Evolutionary conservation across 2,329 filamentous ascomycete species (phyloP), one percentile per base, ranked within the genome.

Genomic region (Scedosporium dehoogii): DNA sequence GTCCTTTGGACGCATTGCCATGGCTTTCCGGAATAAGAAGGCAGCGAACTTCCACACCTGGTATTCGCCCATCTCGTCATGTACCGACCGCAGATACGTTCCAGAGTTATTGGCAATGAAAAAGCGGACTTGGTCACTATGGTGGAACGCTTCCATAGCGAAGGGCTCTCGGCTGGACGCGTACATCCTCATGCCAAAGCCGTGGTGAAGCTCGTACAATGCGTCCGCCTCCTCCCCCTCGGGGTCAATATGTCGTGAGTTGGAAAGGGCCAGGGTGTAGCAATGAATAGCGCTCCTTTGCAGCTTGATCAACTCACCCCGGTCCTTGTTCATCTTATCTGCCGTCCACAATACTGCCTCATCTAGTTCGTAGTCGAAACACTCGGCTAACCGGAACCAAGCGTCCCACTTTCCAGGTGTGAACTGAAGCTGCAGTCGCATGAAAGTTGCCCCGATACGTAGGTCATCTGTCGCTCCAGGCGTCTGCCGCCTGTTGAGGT

Each of bases 261-360:
- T 79, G 0, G 83, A 85, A 14, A 86, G 69, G 0, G 83, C 83
- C 46, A 86, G 75, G 0, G 81, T 84, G 68, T 90, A 91, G 71
- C 90, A 93, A 72, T 96, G 91, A 56, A 96, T 92, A 1, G 91
- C 87, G 68, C 85, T 85, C 38, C 91, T 85, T 72, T 96, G 91
- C 64, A 89, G 83, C 60, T 85, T 85, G 25, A 91, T 82, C 55
- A 96, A 75, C 63, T 96, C 91, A 3, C 79, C 76, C 62, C 89
- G 86, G 68, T 89, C 88, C 71, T 89, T 93, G 74, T 96, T 96
- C 75, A 96, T 87, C 73, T 96, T 96, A 67, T 96, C 91, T 0
- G 91, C 90, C 21, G 88, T 89, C 92, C 92, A 96, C 4, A 92
- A 84, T 4, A 96, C 89, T 6, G 87, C 85, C 72, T 96, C 92